Conservation (phyloP, 2,329 filamentous ascomycete species). For the Colletotrichum sp. region DNA sequence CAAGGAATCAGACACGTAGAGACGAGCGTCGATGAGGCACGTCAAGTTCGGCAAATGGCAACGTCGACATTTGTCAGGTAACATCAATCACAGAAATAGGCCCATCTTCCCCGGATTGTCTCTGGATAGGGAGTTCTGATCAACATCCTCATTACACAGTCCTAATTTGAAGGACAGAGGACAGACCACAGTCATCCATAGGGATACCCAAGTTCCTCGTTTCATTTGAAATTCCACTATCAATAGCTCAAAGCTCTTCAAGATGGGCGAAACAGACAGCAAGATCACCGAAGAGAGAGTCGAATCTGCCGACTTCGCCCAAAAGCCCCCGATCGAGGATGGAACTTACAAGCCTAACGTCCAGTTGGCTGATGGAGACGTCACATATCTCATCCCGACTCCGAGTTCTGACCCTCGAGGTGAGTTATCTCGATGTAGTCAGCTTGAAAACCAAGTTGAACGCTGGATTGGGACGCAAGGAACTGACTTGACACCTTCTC, state of each 20-base stretch:
- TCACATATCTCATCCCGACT: slow-evolving; percentile 36
- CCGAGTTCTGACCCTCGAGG: slow-evolving; percentile 36
- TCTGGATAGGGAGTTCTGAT: not conserved
- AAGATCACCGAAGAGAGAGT: slow-evolving; percentile 4
- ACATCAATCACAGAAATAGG: not conserved
- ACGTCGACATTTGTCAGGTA: not conserved
- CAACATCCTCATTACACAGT: not conserved
- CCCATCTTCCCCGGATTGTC: not conserved
- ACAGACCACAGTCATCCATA: not conserved
- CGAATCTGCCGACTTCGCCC: not conserved
- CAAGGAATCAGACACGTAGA: not conserved
- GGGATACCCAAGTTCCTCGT: not conserved
- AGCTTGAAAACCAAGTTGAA: not conserved
- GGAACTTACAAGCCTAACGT: slow-evolving; percentile 22
- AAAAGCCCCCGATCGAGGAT: not conserved
- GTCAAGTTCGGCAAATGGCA: not conserved
- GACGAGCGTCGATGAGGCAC: not conserved
- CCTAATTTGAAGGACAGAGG: not conserved
- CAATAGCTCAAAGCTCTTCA: not conserved
- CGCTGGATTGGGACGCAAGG: not conserved
- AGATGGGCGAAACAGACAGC: slow-evolving; percentile 4
- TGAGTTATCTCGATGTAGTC: not conserved
- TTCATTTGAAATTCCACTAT: not conserved
- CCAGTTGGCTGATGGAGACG: slow-evolving; percentile 33
- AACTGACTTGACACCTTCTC: not conserved